phyloP scores from a whole-genome alignment of 257 asterid genomes.

The Jasminum sambac region DNA sequence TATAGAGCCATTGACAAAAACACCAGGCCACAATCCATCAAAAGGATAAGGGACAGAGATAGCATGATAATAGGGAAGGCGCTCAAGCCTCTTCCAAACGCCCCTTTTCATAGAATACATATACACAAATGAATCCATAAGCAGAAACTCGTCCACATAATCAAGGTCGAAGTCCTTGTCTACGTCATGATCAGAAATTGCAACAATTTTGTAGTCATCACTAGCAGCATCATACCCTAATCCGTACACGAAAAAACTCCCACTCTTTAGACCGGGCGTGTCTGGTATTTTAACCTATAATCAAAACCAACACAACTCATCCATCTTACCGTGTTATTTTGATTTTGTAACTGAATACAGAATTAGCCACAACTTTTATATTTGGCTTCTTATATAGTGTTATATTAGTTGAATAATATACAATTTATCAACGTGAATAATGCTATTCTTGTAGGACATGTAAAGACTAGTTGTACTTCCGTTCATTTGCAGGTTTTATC shows the following conservation, averaged over 20 bases:
- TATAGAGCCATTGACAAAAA: conserved; percentile 26
- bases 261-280: not conserved
- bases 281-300: no score
- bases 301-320: not conserved
- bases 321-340: not conserved
- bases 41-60: not conserved
- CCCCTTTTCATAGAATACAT: conserved; percentile 10
- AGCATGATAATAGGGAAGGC: conserved; percentile 32
- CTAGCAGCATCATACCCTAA: conserved; percentile 21
- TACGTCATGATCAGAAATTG: not conserved
- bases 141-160: not conserved
- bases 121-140: conserved; percentile 6
- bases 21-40: conserved; percentile 14
- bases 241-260: conserved; percentile 22
- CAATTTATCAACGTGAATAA: no score
- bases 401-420: not conserved
- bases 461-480: no score
- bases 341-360: not conserved
- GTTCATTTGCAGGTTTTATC: no score
- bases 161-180: conserved; percentile 7
- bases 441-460: no score
- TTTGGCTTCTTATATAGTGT: not conserved
- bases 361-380: not conserved
- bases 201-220: conserved; percentile 24
- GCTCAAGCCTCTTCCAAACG: conserved; percentile 26